These are phyloP conservation scores for Kwoniella dejecticola DNA, from an alignment of 768 basidiomycete species.

Conservation along the genomic window DNA sequence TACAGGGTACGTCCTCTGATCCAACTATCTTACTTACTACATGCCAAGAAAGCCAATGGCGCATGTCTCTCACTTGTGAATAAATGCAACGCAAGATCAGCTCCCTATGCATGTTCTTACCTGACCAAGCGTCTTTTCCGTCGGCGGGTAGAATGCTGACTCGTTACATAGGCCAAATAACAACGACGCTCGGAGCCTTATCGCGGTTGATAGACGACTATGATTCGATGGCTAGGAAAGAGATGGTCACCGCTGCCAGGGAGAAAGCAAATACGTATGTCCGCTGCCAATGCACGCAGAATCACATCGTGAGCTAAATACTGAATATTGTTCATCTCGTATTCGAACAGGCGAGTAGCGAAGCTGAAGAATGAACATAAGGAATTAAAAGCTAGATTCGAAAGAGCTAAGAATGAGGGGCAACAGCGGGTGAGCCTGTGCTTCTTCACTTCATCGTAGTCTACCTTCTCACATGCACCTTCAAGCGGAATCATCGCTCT, in stretches of 20 bases:
- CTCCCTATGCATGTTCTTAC: too few species aligned
- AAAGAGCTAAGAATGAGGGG: conserved; percentile 64
- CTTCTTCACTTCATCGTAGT: too few species aligned
- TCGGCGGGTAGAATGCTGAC: background rate
- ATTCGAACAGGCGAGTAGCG: conserved; percentile 72
- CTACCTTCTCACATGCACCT: too few species aligned
- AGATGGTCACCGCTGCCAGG: conserved; percentile 93
- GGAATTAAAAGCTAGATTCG: conserved; percentile 80
- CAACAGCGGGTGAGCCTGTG: conserved; percentile 42
- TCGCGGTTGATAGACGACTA: conserved; percentile 94
- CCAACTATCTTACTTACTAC: too few species aligned
- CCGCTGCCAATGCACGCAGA: background rate
- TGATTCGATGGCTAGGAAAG: conserved; percentile 92
- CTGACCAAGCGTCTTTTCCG: too few species aligned
- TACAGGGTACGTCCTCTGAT: conserved; percentile 68
- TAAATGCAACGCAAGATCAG: too few species aligned
- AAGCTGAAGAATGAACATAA: conserved; percentile 86
- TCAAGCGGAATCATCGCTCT: too few species aligned
- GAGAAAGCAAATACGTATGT: conserved; percentile 90
- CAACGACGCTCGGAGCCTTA: conserved; percentile 93
- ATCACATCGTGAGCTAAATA: background rate
- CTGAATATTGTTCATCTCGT: background rate
- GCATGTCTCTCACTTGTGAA: too few species aligned
- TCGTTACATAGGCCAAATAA: conserved; percentile 76
- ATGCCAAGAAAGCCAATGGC: too few species aligned